Evolutionary conservation across 768 basidiomycete species (phyloP), one percentile per base, ranked within the genome.

Genomic region (Psilocybe cyanescens): DNA sequence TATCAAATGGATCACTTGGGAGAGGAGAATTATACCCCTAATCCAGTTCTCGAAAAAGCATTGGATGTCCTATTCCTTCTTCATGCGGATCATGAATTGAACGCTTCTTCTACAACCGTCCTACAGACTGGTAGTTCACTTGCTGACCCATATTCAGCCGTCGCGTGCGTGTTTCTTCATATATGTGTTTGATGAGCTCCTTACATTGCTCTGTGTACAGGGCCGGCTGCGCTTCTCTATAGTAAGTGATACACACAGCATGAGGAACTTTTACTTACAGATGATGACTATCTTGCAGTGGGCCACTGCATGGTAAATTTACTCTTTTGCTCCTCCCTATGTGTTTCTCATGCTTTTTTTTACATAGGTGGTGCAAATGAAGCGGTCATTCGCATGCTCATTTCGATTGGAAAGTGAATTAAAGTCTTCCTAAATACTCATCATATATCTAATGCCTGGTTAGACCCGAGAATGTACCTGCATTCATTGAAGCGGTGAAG

Each of bases 331-430:
- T 57, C 49, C 30, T 31, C 17, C 16, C 12, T n/a, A 8, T 16
- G n/a, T 60, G 12, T 60, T 55, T 29, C 59, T 60, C 52, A 17
- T 24, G 52, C 11, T 39, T 51, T 61, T 33, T 30, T 47, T 44
- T 50, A 35, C 30, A 57, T 70, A 83, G 92, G 93, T 65, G 94
- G 94, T 55, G 95, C 94, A 3, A 95, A 95, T 67, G 94, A 97
- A 73, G 94, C 95, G 4, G 95, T 97, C 62, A 94, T 97, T 70
- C 88, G 95, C 12, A 97, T 97, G 95, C 79, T 97, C 45, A 83
- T 94, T 46, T 88, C 91, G 1, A 95, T 97, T 63, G 94, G 93
- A 68, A 86, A 86, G 86, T 91, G 67, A 68, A 86, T 57, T 55
- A 39, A 31, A n/a, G 4, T 14, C 24, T 17, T 44, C 44, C 17